Evolutionary conservation across 2,329 filamentous ascomycete species (phyloP).

Genomic region (Emergomyces africanus): DNA sequence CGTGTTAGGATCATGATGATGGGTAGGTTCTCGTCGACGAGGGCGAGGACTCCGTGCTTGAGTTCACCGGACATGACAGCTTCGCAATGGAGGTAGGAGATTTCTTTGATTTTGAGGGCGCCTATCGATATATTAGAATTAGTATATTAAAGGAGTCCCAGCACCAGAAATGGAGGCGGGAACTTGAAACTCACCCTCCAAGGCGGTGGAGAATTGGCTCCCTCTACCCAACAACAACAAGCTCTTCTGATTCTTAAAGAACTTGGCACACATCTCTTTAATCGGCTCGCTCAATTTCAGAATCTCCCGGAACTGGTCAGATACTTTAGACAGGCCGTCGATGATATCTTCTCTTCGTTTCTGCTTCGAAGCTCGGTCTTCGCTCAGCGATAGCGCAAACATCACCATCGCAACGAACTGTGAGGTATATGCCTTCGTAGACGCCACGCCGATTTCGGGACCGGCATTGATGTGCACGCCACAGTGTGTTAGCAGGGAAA

Average conservation of each 20-base stretch:
- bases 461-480: slow-evolving; percentile 99
- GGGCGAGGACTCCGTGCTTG: slow-evolving; percentile 94
- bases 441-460: slow-evolving; percentile 96
- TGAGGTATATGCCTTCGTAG: slow-evolving; percentile 98
- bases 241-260: slow-evolving; percentile 95
- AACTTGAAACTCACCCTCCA: slow-evolving; percentile 51
- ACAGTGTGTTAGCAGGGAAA: slow-evolving; percentile 96
- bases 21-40: slow-evolving; percentile 95
- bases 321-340: slow-evolving; percentile 77
- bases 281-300: slow-evolving; percentile 84
- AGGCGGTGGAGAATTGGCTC: slow-evolving; percentile 89
- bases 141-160: slow-evolving; percentile 7
- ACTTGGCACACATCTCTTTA: slow-evolving; percentile 85
- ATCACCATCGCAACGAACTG: slow-evolving; percentile 99
- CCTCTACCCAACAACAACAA: slow-evolving; percentile 86
- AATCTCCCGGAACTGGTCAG: slow-evolving; percentile 82
- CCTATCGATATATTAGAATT: slow-evolving; percentile 27
- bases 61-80: slow-evolving; percentile 99
- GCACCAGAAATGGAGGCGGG: background rate
- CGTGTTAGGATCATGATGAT: slow-evolving; percentile 99
- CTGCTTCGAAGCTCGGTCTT: slow-evolving; percentile 92
- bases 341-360: slow-evolving; percentile 91
- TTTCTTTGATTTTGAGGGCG: slow-evolving; percentile 99
- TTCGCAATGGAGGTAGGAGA: slow-evolving; percentile 98
- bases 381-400: slow-evolving; percentile 92